Conservation (phyloP, 2,329 filamentous ascomycete species). For the Whalleya microplaca region DNA sequence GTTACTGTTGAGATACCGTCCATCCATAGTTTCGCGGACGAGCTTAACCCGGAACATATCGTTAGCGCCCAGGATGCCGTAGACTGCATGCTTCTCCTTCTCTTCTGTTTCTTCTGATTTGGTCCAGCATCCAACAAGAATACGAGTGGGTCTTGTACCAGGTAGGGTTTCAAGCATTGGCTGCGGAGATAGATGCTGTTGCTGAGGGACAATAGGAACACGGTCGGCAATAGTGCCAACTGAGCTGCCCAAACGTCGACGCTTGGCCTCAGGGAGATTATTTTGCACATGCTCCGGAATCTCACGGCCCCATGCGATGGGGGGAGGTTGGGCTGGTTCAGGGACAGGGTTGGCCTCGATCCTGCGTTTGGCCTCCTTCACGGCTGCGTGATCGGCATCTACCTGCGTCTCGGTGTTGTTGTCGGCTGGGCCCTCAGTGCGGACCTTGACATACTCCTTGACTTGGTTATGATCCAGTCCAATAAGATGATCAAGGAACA, state of each 20-base stretch:
- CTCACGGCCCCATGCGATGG: conserved; percentile 55
- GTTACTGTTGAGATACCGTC: conserved; percentile 60
- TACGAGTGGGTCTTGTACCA: conserved; percentile 59
- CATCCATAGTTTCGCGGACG: conserved; percentile 62
- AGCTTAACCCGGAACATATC: conserved; percentile 69
- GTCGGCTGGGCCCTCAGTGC: conserved; percentile 40
- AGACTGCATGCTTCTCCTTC: conserved; percentile 63
- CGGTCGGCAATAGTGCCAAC: conserved; percentile 41
- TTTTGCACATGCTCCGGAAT: conserved; percentile 49
- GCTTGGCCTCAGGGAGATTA: conserved; percentile 48
- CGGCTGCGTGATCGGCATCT: conserved; percentile 46
- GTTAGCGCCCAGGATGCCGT: conserved; percentile 64
- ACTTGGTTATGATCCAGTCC: conserved; percentile 59
- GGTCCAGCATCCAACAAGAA: conserved; percentile 63
- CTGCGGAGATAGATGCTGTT: conserved; percentile 4
- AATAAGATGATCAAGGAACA: conserved; percentile 61
- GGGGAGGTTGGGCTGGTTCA: conserved; percentile 47
- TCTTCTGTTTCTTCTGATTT: conserved; percentile 52
- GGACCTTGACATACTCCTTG: conserved; percentile 65
- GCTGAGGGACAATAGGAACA: conserved; percentile 7
- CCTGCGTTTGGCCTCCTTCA: conserved; percentile 50
- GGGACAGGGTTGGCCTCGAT: conserved; percentile 47
- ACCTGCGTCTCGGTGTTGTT: conserved; percentile 45
- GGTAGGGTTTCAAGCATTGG: conserved; percentile 39
- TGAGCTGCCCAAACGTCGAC: conserved; percentile 48